A percentile compares a stretch with the other conserved stretches of the same genome.
phyloP scores from a whole-genome alignment of 176 grass and related monocot species.

The Cenchrus purpureus region DNA sequence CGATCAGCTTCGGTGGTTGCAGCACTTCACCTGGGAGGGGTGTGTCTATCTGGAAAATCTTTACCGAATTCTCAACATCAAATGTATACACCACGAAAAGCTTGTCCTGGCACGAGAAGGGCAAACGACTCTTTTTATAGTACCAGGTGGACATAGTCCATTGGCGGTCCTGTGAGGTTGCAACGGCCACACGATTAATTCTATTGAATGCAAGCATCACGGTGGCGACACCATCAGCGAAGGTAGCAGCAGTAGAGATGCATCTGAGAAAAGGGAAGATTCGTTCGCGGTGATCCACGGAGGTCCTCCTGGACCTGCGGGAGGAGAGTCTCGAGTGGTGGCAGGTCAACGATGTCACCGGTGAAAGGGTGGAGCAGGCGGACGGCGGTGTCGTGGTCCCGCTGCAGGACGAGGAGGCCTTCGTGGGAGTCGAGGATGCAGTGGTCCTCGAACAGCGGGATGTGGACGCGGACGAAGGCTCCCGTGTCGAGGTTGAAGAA shows the following conservation, averaged over 20 bases:
- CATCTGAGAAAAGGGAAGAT: not conserved
- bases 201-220: not conserved
- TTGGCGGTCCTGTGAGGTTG: not conserved
- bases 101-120: not conserved
- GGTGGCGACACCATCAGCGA: not conserved
- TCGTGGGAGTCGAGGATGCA: not conserved
- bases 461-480: slow-evolving; percentile 5
- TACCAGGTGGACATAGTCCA: not conserved
- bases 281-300: too few relatives aligned
- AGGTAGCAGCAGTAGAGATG: not conserved
- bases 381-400: too few relatives aligned
- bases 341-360: not conserved
- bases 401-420: too few relatives aligned
- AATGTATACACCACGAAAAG: not conserved
- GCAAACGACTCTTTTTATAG: fast-evolving
- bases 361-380: slow-evolving; percentile 13
- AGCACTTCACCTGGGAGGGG: not conserved
- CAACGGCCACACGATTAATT: not conserved
- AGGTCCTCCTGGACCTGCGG: not conserved
- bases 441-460: slow-evolving; percentile 14
- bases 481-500: slow-evolving; percentile 8
- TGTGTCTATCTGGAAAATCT: not conserved
- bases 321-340: not conserved
- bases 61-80: fast-evolving
- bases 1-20: not conserved